Percentiles rank a stretch among this genome's conserved stretches.
These are phyloP conservation scores for Penicillium manginii DNA, from an alignment of 495 filamentous ascomycete genomes.

Conservation along the genomic window DNA sequence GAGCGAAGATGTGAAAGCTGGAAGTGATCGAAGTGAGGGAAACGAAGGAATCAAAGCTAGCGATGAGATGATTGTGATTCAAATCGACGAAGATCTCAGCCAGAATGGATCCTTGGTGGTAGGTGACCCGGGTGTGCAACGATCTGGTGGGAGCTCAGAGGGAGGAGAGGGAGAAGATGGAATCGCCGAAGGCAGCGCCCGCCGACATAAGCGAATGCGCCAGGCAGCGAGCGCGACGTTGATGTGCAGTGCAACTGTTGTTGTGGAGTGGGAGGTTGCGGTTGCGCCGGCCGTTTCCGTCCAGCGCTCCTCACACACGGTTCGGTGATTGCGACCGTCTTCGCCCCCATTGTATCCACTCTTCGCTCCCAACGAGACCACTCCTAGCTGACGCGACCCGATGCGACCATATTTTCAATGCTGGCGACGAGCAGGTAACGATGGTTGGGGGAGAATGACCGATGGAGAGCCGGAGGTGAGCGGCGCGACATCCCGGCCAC, in stretches of 20 bases:
- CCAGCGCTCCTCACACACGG: slow-evolving; percentile 9
- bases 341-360: slow-evolving; percentile 11
- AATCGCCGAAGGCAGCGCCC: background rate
- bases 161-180: background rate
- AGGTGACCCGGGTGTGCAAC: background rate
- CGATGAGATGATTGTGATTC: background rate
- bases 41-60: background rate
- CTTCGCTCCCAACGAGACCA: background rate
- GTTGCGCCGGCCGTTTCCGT: slow-evolving; percentile 35
- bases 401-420: slow-evolving; percentile 5
- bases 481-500: background rate
- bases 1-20: no score
- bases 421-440: slow-evolving; percentile 2
- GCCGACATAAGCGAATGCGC: background rate
- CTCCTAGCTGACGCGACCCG: background rate
- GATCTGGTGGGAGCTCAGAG: background rate
- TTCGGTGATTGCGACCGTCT: slow-evolving; percentile 29
- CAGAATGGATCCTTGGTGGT: background rate
- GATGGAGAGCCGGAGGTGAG: background rate
- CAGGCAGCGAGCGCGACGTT: background rate
- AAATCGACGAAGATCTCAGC: background rate
- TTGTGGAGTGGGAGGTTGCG: slow-evolving; percentile 4
- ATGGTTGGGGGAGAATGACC: slow-evolving; percentile 4
- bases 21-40: background rate
- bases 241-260: background rate